These are phyloP conservation scores for Phytophthora sp. DNA, from an alignment of 352 stramenopile genomes.

Conservation along the genomic window DNA sequence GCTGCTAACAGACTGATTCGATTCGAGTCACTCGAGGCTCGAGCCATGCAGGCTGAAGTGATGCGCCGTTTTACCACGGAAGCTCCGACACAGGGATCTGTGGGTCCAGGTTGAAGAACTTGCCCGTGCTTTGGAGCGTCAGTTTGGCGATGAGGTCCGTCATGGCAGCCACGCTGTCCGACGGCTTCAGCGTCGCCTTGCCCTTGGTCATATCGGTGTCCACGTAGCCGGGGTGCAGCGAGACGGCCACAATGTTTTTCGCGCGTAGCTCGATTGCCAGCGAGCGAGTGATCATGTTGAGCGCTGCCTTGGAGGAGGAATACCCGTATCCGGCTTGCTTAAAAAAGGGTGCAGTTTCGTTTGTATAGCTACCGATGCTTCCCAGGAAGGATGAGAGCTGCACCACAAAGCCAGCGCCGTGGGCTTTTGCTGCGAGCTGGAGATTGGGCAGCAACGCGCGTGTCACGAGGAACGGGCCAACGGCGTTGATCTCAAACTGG, in stretches of 20 bases:
- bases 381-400: slow-evolving; percentile 55
- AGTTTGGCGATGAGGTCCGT: slow-evolving; percentile 29
- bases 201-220: slow-evolving; percentile 41
- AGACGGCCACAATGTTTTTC: slow-evolving; percentile 39
- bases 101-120: slow-evolving; percentile 39
- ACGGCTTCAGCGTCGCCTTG: slow-evolving; percentile 25
- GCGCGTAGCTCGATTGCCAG: slow-evolving; percentile 42
- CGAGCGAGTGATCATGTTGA: slow-evolving; percentile 15
- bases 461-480: slow-evolving; percentile 54
- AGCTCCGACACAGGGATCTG: slow-evolving; percentile 17
- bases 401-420: slow-evolving; percentile 41
- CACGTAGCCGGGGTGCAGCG: slow-evolving; percentile 59
- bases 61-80: slow-evolving; percentile 54
- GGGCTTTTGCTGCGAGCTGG: slow-evolving; percentile 29
- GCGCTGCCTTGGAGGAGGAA: slow-evolving; percentile 55
- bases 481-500: slow-evolving; percentile 20
- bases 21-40: no score
- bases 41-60: no score
- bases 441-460: slow-evolving; percentile 46
- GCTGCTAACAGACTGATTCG: no score
- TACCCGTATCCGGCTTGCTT: slow-evolving; percentile 56
- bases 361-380: slow-evolving; percentile 35
- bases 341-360: not conserved
- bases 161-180: slow-evolving; percentile 38
- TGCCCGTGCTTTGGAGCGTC: slow-evolving; percentile 32